phyloP scores from a whole-genome alignment of 1,139 yeast genomes.

The Blastobotrys proliferans region DNA sequence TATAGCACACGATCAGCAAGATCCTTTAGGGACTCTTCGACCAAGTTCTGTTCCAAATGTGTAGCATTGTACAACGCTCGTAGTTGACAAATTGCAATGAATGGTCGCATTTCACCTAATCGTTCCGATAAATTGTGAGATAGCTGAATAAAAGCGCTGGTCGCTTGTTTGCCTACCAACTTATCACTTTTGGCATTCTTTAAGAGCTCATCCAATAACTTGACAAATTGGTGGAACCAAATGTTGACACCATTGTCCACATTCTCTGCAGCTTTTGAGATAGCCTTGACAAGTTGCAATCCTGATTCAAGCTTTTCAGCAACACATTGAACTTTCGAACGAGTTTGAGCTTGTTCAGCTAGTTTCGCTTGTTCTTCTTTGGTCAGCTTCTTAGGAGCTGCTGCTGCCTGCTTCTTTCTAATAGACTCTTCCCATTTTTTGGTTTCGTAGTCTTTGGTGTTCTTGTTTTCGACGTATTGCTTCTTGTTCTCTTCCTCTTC shows the following conservation, averaged over 20 bases:
- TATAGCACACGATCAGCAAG: slow-evolving; percentile 65
- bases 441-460: slow-evolving; percentile 78
- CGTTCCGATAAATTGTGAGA: slow-evolving; percentile 40
- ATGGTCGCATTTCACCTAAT: slow-evolving; percentile 47
- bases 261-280: slow-evolving; percentile 46
- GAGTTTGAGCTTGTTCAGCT: slow-evolving; percentile 52
- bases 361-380: slow-evolving; percentile 78
- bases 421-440: slow-evolving; percentile 86
- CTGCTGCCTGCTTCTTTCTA: slow-evolving; percentile 49
- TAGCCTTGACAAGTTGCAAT: slow-evolving; percentile 49
- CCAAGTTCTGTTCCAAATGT: slow-evolving; percentile 38
- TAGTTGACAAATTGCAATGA: slow-evolving; percentile 65
- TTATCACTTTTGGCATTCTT: slow-evolving; percentile 35
- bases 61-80: slow-evolving; percentile 38
- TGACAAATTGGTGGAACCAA: slow-evolving; percentile 71
- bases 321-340: slow-evolving; percentile 43
- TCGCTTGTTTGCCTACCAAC: slow-evolving; percentile 32
- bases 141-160: slow-evolving; percentile 30
- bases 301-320: slow-evolving; percentile 46
- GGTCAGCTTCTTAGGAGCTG: slow-evolving; percentile 47
- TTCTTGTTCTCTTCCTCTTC: slow-evolving; percentile 50
- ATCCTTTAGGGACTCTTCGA: slow-evolving; percentile 51
- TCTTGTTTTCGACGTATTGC: slow-evolving; percentile 46
- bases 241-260: slow-evolving; percentile 64
- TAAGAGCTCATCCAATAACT: slow-evolving; percentile 41